These are phyloP conservation scores for Blepharisma undulans DNA, from an alignment of 169 alveolate genomes.

Conservation along the genomic window DNA sequence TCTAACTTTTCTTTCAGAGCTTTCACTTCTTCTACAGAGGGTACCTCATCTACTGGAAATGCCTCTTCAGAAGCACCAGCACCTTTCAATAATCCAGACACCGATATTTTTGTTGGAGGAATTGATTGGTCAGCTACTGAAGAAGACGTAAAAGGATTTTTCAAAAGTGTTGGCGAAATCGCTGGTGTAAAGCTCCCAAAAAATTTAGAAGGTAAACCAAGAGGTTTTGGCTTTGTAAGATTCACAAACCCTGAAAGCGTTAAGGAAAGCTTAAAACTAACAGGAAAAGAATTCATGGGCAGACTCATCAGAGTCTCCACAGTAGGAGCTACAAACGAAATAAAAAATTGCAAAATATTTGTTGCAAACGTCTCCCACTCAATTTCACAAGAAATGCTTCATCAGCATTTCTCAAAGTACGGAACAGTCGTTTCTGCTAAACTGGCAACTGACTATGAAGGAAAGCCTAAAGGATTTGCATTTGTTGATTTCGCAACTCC, in stretches of 20 bases:
- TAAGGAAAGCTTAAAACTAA: conserved; percentile 53
- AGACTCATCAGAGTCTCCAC: conserved; percentile 66
- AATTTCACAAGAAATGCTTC: conserved; percentile 61
- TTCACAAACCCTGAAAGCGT: conserved; percentile 61
- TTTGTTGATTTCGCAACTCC: conserved; percentile 47
- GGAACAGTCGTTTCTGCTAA: conserved; percentile 57
- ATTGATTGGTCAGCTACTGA: conserved; percentile 60
- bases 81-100: not conserved
- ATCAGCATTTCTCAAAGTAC: conserved; percentile 70
- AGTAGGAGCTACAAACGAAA: conserved; percentile 54
- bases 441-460: conserved; percentile 59
- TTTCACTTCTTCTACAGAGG: not conserved
- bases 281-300: conserved; percentile 66
- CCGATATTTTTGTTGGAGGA: conserved; percentile 56
- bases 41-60: not conserved
- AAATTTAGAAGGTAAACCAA: conserved; percentile 43
- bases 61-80: not conserved
- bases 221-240: conserved; percentile 71
- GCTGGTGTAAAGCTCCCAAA: conserved; percentile 55
- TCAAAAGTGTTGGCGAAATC: conserved; percentile 52
- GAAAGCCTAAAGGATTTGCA: conserved; percentile 56
- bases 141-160: conserved; percentile 44
- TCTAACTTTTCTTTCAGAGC: not conserved
- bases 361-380: conserved; percentile 78
- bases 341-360: conserved; percentile 57